Base-by-base conservation (phyloP, 495 filamentous ascomycete species). In the Penicillium salamii region DNA sequence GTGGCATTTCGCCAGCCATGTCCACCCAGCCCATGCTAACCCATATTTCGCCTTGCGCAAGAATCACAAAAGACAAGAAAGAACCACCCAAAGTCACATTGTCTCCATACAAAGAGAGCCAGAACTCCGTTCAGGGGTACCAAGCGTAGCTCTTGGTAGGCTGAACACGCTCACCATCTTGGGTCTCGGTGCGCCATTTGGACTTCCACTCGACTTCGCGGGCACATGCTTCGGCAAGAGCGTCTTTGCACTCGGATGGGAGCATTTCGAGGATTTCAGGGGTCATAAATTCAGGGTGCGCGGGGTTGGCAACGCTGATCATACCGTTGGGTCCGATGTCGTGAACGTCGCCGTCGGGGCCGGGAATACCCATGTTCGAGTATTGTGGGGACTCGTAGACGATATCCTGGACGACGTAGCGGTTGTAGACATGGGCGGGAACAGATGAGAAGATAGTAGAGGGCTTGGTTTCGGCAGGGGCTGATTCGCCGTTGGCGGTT, bases 381-480 rank as follows among this genome's bases (percentile, higher is more conserved):
- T 78, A 58, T 59, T 71, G 72, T 1, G 89, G 84, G 7, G 77
- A 73, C 57, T 84, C 80, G 59, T 80, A 83, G 58, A 82, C 68
- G 8, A 83, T 83, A 58, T 96, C 91, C 15, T 83, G 70, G 50
- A 95, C 77, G 46, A 86, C 74, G 68, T 87, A 92, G 58, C 89
- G 91, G 42, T 85, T 81, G 11, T 84, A 76, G 41, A 90, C 75
- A 49, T 82, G 69, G 1, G 80, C 68, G 6, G 86, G 78, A 18
- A 95, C 69, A 7, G 80, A 72, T 3, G 84, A 69, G 62, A 93
- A 92, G 21, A 78, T 73, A 29, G 71, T 47, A 36, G 29, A 13
- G 28, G 42, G 17, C 17, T 53, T 28, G 11, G 41, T 42, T 7
- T 53, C 46, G 11, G 28, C 29, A 11, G 29, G 4, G 3, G 50